Base-by-base conservation (phyloP, 768 basidiomycete species). In the Hericium rajendrae region DNA sequence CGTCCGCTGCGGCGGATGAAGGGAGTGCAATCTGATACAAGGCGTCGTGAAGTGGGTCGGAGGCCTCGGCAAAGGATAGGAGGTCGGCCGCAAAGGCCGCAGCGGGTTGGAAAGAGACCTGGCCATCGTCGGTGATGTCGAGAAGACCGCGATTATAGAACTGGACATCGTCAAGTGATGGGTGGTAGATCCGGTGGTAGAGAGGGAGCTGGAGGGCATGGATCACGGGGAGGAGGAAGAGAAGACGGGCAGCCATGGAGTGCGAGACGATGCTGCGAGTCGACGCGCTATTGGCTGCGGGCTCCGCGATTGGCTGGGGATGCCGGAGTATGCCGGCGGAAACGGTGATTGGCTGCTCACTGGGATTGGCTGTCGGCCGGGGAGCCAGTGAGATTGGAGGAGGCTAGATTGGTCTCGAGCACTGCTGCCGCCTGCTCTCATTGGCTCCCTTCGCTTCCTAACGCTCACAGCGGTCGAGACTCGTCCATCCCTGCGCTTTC, bases 1-100 rank as follows among this genome's bases (percentile, higher is more conserved):
- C 62, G 56, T 76, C 75, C 20, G 67, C 67, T 22, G 72, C 72
- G 40, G 72, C 78, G 52, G 80, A 73, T 57, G 65, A 75, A 59
- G 73, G 71, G 61, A 92, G 72, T 48, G 90, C 86, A 49, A 91
- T 70, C 71, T 91, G 88, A 69, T 91, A 91, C 56, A 85, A 70
- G 15, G 79, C 76, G 9, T 72, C 70, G 54, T 74, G 71, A 15
- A 69, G 59, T 20, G 73, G 65, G 49, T 69, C 72, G 32, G 64
- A 53, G 57, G 60, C 54, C 61, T 66, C 70, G 46, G 75, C 64
- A 63, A 83, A 79, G 11, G 73, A 64, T 46, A 60, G 69, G 38
- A 85, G 69, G 68, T 84, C 81, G 56, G 79, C 65, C 15, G 67
- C 62, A 46, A 80, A 66, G 4, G 74, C 70, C n/a, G 76, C 66